Conservation (phyloP, 2,329 filamentous ascomycete species). For the Cercospora citrullina region DNA sequence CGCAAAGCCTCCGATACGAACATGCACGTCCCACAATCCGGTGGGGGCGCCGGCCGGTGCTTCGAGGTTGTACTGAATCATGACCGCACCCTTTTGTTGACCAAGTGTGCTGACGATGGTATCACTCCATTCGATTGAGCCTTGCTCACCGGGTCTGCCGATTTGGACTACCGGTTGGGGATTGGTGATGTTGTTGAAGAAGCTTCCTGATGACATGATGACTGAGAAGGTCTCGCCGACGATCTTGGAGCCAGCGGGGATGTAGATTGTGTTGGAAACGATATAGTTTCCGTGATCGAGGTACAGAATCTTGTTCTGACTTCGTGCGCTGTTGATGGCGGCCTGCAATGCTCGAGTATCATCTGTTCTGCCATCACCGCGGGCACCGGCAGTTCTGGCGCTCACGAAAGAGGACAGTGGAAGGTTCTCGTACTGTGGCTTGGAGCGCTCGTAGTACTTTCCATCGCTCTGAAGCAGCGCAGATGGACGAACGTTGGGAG, state of each 20-base stretch:
- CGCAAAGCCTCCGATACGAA: slow-evolving; percentile 54
- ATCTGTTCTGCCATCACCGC: slow-evolving; percentile 58
- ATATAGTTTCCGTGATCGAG: slow-evolving; percentile 75
- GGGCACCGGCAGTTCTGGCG: slow-evolving; percentile 44
- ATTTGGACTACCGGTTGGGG: slow-evolving; percentile 68
- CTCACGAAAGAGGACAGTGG: slow-evolving; percentile 46
- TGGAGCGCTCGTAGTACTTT: slow-evolving; percentile 54
- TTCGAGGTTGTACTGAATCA: slow-evolving; percentile 72
- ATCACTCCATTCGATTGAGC: slow-evolving; percentile 69
- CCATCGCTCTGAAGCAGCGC: slow-evolving; percentile 46
- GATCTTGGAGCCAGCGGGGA: slow-evolving; percentile 61
- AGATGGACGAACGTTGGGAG: slow-evolving; percentile 46
- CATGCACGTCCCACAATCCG: slow-evolving; percentile 60
- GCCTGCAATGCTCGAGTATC: slow-evolving; percentile 61
- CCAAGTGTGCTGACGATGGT: slow-evolving; percentile 70
- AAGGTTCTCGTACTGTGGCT: slow-evolving; percentile 55
- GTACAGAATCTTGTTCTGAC: slow-evolving; percentile 60
- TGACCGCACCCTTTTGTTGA: slow-evolving; percentile 64
- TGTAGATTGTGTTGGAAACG: slow-evolving; percentile 64
- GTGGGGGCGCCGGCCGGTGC: slow-evolving; percentile 41
- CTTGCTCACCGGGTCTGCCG: slow-evolving; percentile 63
- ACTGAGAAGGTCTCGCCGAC: slow-evolving; percentile 61
- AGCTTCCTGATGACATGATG: slow-evolving; percentile 58
- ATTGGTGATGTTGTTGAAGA: slow-evolving; percentile 57
- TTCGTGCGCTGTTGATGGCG: slow-evolving; percentile 55